Base-by-base conservation (phyloP, 1,284 basidiomycete species). In the Rhodofomes roseus region DNA sequence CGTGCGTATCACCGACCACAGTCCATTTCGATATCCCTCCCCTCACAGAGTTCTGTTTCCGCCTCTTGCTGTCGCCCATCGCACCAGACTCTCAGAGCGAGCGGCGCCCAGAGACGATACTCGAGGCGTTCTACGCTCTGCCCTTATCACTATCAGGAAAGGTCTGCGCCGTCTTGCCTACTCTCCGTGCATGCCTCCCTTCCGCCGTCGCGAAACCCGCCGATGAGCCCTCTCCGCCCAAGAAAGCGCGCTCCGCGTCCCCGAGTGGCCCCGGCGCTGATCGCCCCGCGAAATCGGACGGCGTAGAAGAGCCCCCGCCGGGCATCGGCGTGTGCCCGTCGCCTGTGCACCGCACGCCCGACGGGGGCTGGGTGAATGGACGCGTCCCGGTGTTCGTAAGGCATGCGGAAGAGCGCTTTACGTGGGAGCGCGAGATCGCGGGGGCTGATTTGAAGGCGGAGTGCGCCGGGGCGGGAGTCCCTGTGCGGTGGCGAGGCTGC, bases 401-500 rank as follows among this genome's bases (percentile, higher is more conserved):
- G 25, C 85, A 81, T 56, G 81, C 80, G 0, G 88, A 87, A 65
- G 83, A 88, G 68, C 73, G 86, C 48, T 81, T 79, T 62, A 82
- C 84, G 4, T 92, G 90, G 89, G 86, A 85, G 68, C 74, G 71
- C 2, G 71, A 64, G 14, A 71, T 90, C 43, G 85, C 82, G 0
- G 83, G 83, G 4, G 74, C 79, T 31, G 69, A 75, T 9, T 74
- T 88, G 0, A 84, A 83, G 12, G 79, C 78, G 14, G 64, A 66
- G 54, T 57, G 59, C 2, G 66, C 66, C 18, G 59, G 56, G 1
- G 57, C 48, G 14, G 70, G 73, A 2, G 84, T 88, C 11, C 86
- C 89, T n/a, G 61, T 92, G 40, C 70, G 77, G 56, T 92, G 89
- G 89, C 74, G 86, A 23, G 90, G 89, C 0, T 92, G 89, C 69